Evolutionary conservation across 371 early-diverging fungal species (phyloP).

Genomic region (Mortierella sp.): DNA sequence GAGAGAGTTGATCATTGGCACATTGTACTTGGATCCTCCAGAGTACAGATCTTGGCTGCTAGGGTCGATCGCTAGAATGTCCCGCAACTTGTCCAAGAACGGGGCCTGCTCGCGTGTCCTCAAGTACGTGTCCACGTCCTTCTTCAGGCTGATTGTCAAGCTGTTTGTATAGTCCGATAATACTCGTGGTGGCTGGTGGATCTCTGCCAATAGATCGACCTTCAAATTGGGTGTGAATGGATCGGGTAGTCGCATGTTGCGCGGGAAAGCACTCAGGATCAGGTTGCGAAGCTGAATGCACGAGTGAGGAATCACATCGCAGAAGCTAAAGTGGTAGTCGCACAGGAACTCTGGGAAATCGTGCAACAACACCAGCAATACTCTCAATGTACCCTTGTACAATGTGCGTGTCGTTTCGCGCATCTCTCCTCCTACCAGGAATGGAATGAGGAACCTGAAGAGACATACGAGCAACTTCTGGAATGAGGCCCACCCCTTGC

Average conservation of each 20-base stretch:
- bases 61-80: constrained; percentile 55
- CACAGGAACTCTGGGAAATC: constrained; percentile 98
- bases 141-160: constrained; percentile 70
- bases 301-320: constrained; percentile 91
- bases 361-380: constrained; percentile 92
- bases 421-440: constrained; percentile 74
- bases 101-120: constrained; percentile 65
- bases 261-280: constrained; percentile 95
- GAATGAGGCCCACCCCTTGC: constrained; percentile 88
- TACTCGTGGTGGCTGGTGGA: constrained; percentile 84
- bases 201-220: constrained; percentile 90
- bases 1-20: constrained; percentile 85
- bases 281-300: constrained; percentile 97
- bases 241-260: constrained; percentile 95
- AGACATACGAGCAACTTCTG: constrained; percentile 82
- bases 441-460: constrained; percentile 90
- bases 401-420: constrained; percentile 83
- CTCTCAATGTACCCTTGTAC: constrained; percentile 92
- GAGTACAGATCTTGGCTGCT: constrained; percentile 40
- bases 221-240: constrained; percentile 96
- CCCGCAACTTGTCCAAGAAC: constrained; percentile 70
- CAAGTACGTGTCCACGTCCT: constrained; percentile 80
- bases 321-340: constrained; percentile 91
- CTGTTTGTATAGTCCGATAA: constrained; percentile 82
- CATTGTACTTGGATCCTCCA: constrained; percentile 73